These are phyloP conservation scores for Beta vulgaris DNA, from an alignment of 148 eudicot species.

Conservation along the genomic window DNA sequence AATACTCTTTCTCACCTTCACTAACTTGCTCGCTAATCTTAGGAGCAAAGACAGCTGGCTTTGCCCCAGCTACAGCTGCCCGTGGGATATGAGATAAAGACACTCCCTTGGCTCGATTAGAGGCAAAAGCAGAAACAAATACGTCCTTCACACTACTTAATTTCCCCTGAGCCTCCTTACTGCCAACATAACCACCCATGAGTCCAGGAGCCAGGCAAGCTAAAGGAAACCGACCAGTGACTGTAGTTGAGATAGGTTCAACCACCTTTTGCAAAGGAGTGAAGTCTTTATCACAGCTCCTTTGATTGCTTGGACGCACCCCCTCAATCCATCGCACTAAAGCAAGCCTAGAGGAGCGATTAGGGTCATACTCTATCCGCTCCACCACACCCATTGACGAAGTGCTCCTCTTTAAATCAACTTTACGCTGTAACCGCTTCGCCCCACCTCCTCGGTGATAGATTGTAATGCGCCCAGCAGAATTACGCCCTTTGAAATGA, in stretches of 20 bases:
- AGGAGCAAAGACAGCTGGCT: conserved; percentile 41
- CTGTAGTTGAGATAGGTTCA: conserved; percentile 26
- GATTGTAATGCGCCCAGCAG: conserved; percentile 42
- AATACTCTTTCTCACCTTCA: conserved; percentile 28
- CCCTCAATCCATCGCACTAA: conserved; percentile 47
- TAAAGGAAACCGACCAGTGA: conserved; percentile 35
- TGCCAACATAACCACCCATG: conserved; percentile 2
- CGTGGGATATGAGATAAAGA: conserved; percentile 37
- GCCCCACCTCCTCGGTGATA: conserved; percentile 52
- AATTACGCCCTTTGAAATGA: conserved; percentile 36
- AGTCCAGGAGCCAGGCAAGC: conserved; percentile 35
- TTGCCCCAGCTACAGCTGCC: conserved; percentile 53
- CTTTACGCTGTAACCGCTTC: conserved; percentile 37
- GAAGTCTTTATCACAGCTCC: conserved; percentile 22
- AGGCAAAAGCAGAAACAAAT: conserved; percentile 38
- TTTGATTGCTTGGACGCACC: conserved; percentile 27
- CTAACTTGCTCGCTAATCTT: conserved; percentile 21
- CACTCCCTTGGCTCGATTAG: conserved; percentile 19
- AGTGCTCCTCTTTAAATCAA: conserved; percentile 42
- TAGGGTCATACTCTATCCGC: conserved; percentile 38
- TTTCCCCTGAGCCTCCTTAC: conserved; percentile 23
- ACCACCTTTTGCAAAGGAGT: conserved; percentile 20
- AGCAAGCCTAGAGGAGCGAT: conserved; percentile 41
- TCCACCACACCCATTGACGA: conserved; percentile 42
- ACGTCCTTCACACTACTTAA: conserved; percentile 35